Conservation (phyloP, 331 rosid species). For the Dryas integrifolia region DNA sequence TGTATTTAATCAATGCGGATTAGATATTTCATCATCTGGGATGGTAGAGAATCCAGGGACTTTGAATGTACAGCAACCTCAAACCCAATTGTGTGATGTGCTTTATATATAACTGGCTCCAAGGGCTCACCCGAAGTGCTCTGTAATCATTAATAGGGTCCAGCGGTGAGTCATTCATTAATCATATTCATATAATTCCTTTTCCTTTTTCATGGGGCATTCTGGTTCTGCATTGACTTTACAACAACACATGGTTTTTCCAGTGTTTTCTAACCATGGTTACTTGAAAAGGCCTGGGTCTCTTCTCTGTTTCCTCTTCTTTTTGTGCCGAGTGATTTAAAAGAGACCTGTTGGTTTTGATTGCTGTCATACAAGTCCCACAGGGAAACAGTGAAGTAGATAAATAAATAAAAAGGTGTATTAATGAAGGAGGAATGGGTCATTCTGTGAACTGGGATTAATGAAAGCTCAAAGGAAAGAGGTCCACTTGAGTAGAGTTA, state of each 20-base stretch:
- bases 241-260: no score
- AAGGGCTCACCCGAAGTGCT: background rate
- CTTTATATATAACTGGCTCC: no score
- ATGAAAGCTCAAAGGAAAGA: constrained; percentile 4
- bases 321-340: constrained; percentile 1
- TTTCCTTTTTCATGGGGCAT: background rate
- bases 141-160: background rate
- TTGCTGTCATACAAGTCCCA: background rate
- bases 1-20: background rate
- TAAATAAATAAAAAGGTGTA: background rate
- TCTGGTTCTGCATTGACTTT: background rate
- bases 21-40: background rate
- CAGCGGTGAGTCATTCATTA: constrained; percentile 9
- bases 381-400: constrained; percentile 25
- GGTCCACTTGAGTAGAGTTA: background rate
- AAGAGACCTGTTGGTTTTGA: background rate
- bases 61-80: background rate
- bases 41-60: background rate
- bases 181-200: constrained; percentile 4
- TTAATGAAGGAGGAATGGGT: constrained; percentile 14
- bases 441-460: constrained; percentile 16
- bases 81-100: background rate
- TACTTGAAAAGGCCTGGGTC: background rate
- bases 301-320: background rate
- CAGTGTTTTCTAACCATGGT: background rate